Evolutionary conservation across 2,329 filamentous ascomycete genomes (phyloP), one percentile per base, ranked within the genome.

Genomic region (Alternaria sp.): DNA sequence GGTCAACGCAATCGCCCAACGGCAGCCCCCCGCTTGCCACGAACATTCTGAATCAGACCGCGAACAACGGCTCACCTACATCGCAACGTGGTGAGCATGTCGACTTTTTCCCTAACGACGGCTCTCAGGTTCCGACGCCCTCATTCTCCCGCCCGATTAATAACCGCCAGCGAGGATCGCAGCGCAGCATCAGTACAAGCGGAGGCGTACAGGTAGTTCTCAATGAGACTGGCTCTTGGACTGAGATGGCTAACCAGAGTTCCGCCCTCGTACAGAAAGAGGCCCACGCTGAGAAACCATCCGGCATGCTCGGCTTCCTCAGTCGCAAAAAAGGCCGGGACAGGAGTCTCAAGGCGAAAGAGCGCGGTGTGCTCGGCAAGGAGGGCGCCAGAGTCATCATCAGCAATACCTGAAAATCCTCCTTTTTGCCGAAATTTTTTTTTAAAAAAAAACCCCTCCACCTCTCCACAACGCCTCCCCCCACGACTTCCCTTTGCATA

Each of bases 121-220:
- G 70, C 24, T 56, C 71, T 37, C 70, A 74, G 21, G 45, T 50
- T 6, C 62, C 63, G 4, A 67, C 70, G 14, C 73, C 73, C 14
- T 78, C 76, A 5, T 78, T 75, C 55, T 77, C 74, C 13, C 73
- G 77, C 9, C 75, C 79, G 4, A 77, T 78, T 65, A 79, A 79
- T 61, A 72, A 54, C 61, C 81, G 84, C 37, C 83, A 83, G 13
- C 82, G 85, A 39, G 85, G 85, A 31, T 86, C 86, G 28, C 88
- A 89, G 58, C 85, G 91, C 51, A 90, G 92, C 56, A 88, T 87
- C 56, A 92, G 89, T 66, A 89, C 91, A 70, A 86, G 89, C 3
- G 93, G 93, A 52, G 94, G 94, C 17, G 88, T 97, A 54, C 92
- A 96, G 77, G 91, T 97, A 69, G 93, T 95, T 21, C 85, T 98